These are phyloP conservation scores for Salix arbutifolia DNA, from an alignment of 345 rosid genomes.

Conservation along the genomic window DNA sequence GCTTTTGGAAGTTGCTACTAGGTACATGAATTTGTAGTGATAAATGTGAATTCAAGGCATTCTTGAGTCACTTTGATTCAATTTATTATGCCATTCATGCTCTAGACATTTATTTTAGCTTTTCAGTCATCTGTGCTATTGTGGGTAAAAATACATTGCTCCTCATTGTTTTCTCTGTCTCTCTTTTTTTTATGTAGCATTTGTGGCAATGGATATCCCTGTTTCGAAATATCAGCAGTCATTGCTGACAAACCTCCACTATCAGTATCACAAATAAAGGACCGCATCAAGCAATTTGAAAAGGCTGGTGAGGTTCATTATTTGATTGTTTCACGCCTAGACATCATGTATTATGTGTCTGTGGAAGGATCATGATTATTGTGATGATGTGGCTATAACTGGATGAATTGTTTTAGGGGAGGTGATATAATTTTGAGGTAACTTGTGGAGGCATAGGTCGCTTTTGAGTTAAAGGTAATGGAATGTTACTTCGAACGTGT, in stretches of 20 bases:
- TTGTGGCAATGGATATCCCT: constrained; percentile 62
- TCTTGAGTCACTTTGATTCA: not conserved
- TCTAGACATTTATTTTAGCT: too few relatives aligned
- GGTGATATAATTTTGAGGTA: not conserved
- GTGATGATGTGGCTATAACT: not conserved
- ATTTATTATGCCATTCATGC: too few relatives aligned
- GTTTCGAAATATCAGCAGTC: constrained; percentile 86
- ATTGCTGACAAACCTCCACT: constrained; percentile 95
- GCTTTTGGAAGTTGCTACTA: constrained; percentile 86
- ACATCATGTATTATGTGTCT: not conserved
- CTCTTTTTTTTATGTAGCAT: constrained; percentile 42
- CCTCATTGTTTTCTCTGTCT: constrained; percentile 11
- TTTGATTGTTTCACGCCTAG: not conserved
- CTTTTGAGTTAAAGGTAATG: not conserved
- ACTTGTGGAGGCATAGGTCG: not conserved
- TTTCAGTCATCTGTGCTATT: too few relatives aligned
- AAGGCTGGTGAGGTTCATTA: constrained; percentile 52
- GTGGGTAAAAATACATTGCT: not conserved
- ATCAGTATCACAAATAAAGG: constrained; percentile 59
- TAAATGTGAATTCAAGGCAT: not conserved
- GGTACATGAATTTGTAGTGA: constrained; percentile 38
- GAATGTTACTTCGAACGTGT: not conserved
- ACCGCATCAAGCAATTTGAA: constrained; percentile 74
- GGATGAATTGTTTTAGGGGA: not conserved
- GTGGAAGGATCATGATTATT: not conserved